A percentile compares a stretch with the other conserved stretches of the same genome.
Evolutionary conservation across 345 rosid species (phyloP).

Genomic region (Populus ilicifolia): DNA sequence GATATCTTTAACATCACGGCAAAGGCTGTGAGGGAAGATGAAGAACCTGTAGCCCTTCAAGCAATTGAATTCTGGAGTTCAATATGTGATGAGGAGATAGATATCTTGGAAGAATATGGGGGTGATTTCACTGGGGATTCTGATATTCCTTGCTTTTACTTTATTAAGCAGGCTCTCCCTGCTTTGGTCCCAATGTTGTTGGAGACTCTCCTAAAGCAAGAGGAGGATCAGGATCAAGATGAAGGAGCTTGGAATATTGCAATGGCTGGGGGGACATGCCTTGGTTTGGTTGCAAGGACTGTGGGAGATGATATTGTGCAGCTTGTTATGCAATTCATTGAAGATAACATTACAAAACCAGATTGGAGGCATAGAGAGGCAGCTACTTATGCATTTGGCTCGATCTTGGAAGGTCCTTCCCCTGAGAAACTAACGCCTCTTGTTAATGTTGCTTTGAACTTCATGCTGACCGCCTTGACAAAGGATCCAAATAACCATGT

Average conservation of each 20-base stretch:
- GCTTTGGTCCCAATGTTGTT: slow-evolving; percentile 43
- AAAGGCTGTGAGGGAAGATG: slow-evolving; percentile 46
- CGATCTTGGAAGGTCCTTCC: slow-evolving; percentile 47
- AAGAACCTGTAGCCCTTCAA: slow-evolving; percentile 44
- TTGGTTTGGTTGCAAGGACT: slow-evolving; percentile 47
- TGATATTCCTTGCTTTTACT: slow-evolving; percentile 41
- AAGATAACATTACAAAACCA: slow-evolving; percentile 43
- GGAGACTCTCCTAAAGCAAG: slow-evolving; percentile 46
- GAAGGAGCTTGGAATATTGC: slow-evolving; percentile 51
- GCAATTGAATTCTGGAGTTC: slow-evolving; percentile 51
- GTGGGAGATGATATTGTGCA: slow-evolving; percentile 45
- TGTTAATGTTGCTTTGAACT: slow-evolving; percentile 45
- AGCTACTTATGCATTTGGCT: slow-evolving; percentile 50
- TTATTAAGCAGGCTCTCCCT: slow-evolving; percentile 47
- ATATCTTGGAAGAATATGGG: slow-evolving; percentile 44
- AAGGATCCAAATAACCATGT: slow-evolving; percentile 50
- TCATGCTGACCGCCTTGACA: slow-evolving; percentile 55
- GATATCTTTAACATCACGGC: slow-evolving; percentile 45
- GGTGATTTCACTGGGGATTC: slow-evolving; percentile 43
- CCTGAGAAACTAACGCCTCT: slow-evolving; percentile 38
- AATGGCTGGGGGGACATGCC: slow-evolving; percentile 50
- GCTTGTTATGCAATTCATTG: slow-evolving; percentile 47
- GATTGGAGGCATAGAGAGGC: slow-evolving; percentile 52
- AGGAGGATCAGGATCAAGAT: slow-evolving; percentile 50
- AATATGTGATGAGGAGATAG: slow-evolving; percentile 49